Percentiles rank a stretch among this genome's conserved stretches.
phyloP scores from a whole-genome alignment of 805 yeast genomes.

The Saturnispora sekii region DNA sequence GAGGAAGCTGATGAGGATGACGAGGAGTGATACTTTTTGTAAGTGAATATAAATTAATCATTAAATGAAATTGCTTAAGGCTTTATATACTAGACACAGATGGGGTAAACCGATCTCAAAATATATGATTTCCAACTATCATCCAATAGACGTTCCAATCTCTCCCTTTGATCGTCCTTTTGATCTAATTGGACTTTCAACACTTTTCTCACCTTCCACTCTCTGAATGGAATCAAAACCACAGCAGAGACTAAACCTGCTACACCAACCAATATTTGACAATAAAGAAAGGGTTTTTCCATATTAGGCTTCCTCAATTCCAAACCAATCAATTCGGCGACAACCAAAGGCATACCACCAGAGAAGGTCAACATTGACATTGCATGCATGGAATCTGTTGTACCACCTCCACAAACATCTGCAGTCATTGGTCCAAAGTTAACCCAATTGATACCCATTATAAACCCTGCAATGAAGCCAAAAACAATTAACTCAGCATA shows the following conservation, averaged over 20 bases:
- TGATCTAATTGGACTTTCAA: conserved; percentile 20
- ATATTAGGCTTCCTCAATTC: conserved; percentile 20
- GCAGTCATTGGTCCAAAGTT: conserved; percentile 29
- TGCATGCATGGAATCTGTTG: conserved; percentile 23
- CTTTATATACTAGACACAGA: conserved; percentile 1
- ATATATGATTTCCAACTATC: conserved; percentile 1
- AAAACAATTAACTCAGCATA: conserved; percentile 35
- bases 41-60: background rate
- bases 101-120: conserved; percentile 2
- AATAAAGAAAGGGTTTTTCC: conserved; percentile 40
- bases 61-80: background rate
- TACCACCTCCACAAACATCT: conserved; percentile 27
- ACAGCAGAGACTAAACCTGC: conserved; percentile 34
- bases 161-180: background rate
- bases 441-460: conserved; percentile 38
- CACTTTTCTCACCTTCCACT: conserved; percentile 40
- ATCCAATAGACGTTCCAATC: conserved; percentile 1
- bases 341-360: conserved; percentile 25
- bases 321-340: conserved; percentile 27
- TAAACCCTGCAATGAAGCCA: conserved; percentile 33
- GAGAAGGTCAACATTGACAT: conserved; percentile 19
- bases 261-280: conserved; percentile 52
- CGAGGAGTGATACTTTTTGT: conserved; percentile 8
- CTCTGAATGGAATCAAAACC: conserved; percentile 41
- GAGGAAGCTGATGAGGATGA: conserved; percentile 68